Evolutionary conservation across 768 basidiomycete genomes (phyloP), one percentile per base, ranked within the genome.

Genomic region (Rickenella mellea): DNA sequence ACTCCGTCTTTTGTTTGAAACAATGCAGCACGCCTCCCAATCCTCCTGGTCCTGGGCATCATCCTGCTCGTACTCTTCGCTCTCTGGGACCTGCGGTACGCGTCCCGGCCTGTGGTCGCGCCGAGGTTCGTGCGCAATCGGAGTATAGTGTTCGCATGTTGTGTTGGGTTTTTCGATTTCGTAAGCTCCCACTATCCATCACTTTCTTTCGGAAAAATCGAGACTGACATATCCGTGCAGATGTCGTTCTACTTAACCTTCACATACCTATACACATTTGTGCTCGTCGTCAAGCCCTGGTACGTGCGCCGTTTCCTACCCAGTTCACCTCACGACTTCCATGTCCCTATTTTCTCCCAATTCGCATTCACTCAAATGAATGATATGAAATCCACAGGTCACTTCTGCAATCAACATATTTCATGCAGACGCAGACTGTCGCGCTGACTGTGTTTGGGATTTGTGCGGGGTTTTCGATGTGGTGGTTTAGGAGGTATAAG

Each of bases 241-340:
- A 51, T 74, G 51, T 76, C 78, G 2, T 80, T 74, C 62, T 80
- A 74, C 64, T 67, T 88, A 35, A 79, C 82, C 1, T 80, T 64
- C 58, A 77, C 80, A 8, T 87, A 86, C 54, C 72, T 85, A 14
- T 87, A 76, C 64, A 80, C 79, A 2, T 84, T 78, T 57, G 69
- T 81, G 29, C 43, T 73, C 8, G 62, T 74, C 21, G 69, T 72
- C 15, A 71, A 71, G 47, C 65, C 68, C 29, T 73, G 74, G 74
- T 65, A 48, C 30, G 49, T 47, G n/a, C n/a, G n/a, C n/a, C n/a
- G n/a, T n/a, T n/a, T n/a, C n/a, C n/a, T n/a, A n/a, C n/a, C n/a
- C n/a, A n/a, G n/a, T n/a, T n/a, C n/a, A n/a, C n/a, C 4, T 22
- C 22, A 19, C 27, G 24, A 14, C 15, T 10, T 20, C 12, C 25